Conservation (phyloP, 352 stramenopile genomes). For the Globisporangium orthogonon region DNA sequence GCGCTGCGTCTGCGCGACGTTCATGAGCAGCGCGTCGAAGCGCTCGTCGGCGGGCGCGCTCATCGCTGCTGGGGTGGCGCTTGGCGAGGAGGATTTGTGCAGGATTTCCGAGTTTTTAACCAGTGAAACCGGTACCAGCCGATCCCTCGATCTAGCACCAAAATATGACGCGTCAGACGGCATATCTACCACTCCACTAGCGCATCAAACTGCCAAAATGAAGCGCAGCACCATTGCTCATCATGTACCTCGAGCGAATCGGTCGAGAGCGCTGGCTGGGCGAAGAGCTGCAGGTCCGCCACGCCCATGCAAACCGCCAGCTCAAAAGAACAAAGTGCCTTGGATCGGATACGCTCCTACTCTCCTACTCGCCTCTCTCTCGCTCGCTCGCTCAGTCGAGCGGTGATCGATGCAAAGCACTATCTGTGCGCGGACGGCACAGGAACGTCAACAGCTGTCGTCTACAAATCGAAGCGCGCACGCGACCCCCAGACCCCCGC, state of each 20-base stretch:
- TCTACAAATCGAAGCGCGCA: background rate
- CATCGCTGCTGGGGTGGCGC: conserved; percentile 36
- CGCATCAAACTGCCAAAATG: too few species aligned
- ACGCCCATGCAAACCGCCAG: background rate
- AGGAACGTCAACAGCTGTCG: background rate
- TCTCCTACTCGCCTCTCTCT: too few species aligned
- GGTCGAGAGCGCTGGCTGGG: too few species aligned
- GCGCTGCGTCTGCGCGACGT: conserved; percentile 93
- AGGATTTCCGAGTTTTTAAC: too few species aligned
- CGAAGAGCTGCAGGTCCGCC: too few species aligned
- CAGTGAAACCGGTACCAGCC: too few species aligned
- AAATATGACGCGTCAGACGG: too few species aligned
- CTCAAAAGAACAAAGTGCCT: background rate
- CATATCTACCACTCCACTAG: too few species aligned
- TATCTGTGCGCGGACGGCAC: background rate
- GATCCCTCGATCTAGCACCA: too few species aligned
- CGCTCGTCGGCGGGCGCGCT: conserved; percentile 68
- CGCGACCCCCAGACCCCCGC: background rate
- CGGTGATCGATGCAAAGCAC: background rate
- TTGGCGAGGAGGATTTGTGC: too few species aligned
- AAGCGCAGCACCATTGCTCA: too few species aligned
- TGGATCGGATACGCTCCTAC: background rate
- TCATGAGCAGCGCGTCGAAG: conserved; percentile 96
- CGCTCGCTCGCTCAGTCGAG: background rate
- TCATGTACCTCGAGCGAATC: too few species aligned